A percentile compares a stretch with the other conserved stretches of the same genome.
phyloP scores from a whole-genome alignment of 202 grass and related monocot genomes.

The Zoysia matrella region DNA sequence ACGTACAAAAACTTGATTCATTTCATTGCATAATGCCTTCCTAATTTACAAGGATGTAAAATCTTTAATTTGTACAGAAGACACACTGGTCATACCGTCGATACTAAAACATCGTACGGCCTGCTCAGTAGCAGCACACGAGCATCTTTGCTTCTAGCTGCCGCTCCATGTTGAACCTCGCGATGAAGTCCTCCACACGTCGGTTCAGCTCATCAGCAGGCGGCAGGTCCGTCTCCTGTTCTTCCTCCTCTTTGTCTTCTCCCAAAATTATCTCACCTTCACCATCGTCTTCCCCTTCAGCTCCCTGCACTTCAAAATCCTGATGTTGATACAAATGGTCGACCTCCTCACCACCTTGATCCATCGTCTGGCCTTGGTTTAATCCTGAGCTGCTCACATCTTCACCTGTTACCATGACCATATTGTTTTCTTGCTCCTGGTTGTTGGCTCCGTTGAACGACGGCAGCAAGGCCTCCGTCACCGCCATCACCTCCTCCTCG shows the following conservation, averaged over 20 bases:
- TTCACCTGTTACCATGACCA: background rate
- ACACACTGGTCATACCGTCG: background rate
- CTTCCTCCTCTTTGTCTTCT: background rate
- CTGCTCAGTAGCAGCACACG: conserved; percentile 31
- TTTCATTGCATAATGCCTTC: background rate
- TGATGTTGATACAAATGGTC: background rate
- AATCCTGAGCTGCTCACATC: background rate
- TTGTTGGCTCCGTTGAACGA: background rate
- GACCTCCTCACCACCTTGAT: background rate
- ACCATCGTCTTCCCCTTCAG: background rate
- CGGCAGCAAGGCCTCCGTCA: background rate
- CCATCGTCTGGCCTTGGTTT: background rate
- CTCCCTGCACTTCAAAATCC: background rate
- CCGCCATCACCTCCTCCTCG: background rate
- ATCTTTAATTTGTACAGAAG: background rate
- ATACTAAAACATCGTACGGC: background rate
- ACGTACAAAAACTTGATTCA: background rate
- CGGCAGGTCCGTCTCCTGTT: conserved; percentile 33
- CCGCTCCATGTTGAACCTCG: conserved; percentile 78
- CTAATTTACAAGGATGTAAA: background rate
- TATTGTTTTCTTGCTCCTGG: background rate
- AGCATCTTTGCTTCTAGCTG: conserved; percentile 58
- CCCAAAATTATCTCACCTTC: background rate
- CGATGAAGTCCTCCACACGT: conserved; percentile 10
- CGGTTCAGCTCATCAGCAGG: conserved; percentile 66